These are phyloP conservation scores for Venturia pyrina DNA, from an alignment of 2,329 filamentous ascomycete species.

Conservation along the genomic window DNA sequence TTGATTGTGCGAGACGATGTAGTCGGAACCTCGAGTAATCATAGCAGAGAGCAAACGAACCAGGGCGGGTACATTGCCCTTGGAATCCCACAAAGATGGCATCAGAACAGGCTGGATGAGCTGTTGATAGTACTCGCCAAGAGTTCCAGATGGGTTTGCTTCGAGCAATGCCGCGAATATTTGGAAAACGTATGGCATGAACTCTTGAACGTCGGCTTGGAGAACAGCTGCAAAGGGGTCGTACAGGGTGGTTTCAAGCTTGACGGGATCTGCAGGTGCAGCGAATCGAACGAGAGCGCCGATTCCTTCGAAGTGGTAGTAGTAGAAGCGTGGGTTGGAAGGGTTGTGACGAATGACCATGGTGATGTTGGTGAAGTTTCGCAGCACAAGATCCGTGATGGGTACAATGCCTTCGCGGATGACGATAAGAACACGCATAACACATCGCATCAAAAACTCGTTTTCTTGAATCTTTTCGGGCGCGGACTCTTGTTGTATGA, in stretches of 20 bases:
- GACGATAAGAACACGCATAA: constrained; percentile 94
- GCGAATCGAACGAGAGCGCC: constrained; percentile 77
- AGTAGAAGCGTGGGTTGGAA: constrained; percentile 96
- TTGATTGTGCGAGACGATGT: constrained; percentile 70
- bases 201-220: constrained; percentile 78
- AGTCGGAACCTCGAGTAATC: constrained; percentile 63
- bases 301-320: constrained; percentile 93
- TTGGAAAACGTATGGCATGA: constrained; percentile 94
- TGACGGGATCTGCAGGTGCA: constrained; percentile 56
- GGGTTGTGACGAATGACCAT: constrained; percentile 89
- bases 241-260: constrained; percentile 74
- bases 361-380: constrained; percentile 79
- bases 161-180: constrained; percentile 86
- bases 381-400: constrained; percentile 67
- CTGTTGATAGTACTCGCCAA: constrained; percentile 72
- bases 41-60: constrained; percentile 76
- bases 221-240: constrained; percentile 73
- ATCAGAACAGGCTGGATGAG: constrained; percentile 70
- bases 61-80: constrained; percentile 86
- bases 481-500: constrained; percentile 75
- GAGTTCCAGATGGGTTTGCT: constrained; percentile 64
- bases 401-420: constrained; percentile 71
- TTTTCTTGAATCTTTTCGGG: constrained; percentile 96
- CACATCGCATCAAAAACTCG: constrained; percentile 96
- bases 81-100: constrained; percentile 80